Evolutionary conservation across 768 basidiomycete genomes (phyloP).

Genomic region (Podaxis sp.): DNA sequence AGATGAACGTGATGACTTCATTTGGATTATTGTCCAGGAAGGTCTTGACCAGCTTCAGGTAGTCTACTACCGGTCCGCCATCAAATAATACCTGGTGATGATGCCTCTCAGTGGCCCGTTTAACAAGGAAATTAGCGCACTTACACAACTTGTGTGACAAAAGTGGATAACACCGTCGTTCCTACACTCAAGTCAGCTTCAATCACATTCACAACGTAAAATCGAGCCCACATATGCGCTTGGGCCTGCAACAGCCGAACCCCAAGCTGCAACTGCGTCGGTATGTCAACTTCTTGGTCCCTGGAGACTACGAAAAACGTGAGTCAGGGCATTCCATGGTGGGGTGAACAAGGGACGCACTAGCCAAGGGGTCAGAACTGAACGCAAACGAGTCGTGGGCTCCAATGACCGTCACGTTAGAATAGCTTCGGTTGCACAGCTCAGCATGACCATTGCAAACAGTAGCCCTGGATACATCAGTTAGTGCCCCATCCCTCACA

Average conservation of each 20-base stretch:
- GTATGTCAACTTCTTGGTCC: conserved; percentile 47
- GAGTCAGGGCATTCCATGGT: neutral
- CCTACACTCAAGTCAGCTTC: conserved; percentile 13
- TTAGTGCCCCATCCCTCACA: neutral
- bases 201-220: neutral
- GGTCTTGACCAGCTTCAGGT: conserved; percentile 47
- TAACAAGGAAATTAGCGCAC: conserved; percentile 23
- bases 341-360: conserved; percentile 23
- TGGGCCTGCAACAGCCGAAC: conserved; percentile 61
- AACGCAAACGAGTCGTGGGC: conserved; percentile 56
- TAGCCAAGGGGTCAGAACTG: conserved; percentile 39
- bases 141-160: conserved; percentile 54
- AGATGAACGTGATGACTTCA: conserved; percentile 61
- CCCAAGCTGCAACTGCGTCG: conserved; percentile 44
- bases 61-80: conserved; percentile 44
- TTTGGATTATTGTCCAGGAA: conserved; percentile 59
- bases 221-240: conserved; percentile 34
- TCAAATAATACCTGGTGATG: conserved; percentile 41
- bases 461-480: conserved; percentile 26
- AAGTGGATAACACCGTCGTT: conserved; percentile 49
- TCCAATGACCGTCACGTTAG: conserved; percentile 43
- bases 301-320: conserved; percentile 32
- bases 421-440: conserved; percentile 54
- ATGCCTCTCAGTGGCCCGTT: neutral
- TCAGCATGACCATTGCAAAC: conserved; percentile 66